Percentiles rank a stretch among this genome's conserved stretches.
phyloP scores from a whole-genome alignment of 2,329 filamentous ascomycete genomes.

The Herpomyces periplanetae region DNA sequence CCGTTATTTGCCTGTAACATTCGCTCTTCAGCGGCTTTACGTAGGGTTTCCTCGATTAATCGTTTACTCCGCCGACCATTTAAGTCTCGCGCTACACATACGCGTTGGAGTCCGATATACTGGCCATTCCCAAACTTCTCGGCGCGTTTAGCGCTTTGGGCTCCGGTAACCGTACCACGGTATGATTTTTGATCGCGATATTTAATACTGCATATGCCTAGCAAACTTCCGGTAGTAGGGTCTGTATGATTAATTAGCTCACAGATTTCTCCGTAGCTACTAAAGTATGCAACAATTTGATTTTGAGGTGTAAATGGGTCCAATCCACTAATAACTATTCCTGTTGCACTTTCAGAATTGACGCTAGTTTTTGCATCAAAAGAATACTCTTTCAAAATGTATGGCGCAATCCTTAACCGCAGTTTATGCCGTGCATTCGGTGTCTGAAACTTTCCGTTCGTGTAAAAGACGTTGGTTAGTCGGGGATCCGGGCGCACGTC shows the following conservation, averaged over 20 bases:
- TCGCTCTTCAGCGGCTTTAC: conserved; percentile 8
- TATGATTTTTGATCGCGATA: conserved; percentile 29
- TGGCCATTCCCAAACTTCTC: conserved; percentile 35
- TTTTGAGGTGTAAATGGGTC: conserved; percentile 51
- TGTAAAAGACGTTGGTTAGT: conserved; percentile 22
- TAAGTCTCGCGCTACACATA: conserved; percentile 56
- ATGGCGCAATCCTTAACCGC: conserved; percentile 27
- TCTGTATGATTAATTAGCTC: conserved; percentile 81
- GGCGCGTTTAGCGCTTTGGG: conserved; percentile 42
- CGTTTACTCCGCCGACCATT: conserved; percentile 46
- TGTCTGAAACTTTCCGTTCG: conserved; percentile 14
- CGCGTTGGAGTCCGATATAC: conserved; percentile 31
- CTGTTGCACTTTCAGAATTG: conserved; percentile 52
- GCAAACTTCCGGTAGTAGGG: conserved; percentile 62
- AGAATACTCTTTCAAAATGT: conserved; percentile 37
- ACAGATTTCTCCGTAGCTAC: conserved; percentile 47
- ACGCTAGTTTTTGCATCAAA: conserved; percentile 52
- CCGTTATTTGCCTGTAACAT: too few species aligned
- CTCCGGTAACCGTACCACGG: conserved; percentile 20
- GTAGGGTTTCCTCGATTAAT: conserved; percentile 23
- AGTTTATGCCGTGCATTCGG: conserved; percentile 28
- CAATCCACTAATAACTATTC: conserved; percentile 81
- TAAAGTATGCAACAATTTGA: conserved; percentile 34
- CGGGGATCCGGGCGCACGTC: conserved; percentile 44
- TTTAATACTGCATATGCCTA: conserved; percentile 66